Evolutionary conservation across 2,329 filamentous ascomycete species (phyloP), one percentile per base, ranked within the genome.

Genomic region (Tolypocladium amazonense): DNA sequence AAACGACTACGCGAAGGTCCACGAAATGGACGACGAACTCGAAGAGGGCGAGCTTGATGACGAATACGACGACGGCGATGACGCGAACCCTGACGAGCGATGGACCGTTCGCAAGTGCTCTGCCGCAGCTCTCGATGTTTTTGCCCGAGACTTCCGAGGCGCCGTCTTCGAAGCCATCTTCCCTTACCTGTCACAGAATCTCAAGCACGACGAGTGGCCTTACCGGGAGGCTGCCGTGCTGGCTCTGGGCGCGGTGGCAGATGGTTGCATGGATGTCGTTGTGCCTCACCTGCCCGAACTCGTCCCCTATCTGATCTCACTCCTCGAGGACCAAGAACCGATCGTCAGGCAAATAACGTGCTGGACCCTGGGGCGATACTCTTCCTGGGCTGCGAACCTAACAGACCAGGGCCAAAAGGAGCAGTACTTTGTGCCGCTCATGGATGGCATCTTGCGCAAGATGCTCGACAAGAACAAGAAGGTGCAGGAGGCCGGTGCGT

Each of bases 391-490:
- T 12, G 88, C 92, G 5, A 84, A 87, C 63, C 81, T 97, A 27
- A 76, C 83, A 30, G 85, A 88, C 56, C 81, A 81, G 20, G 76
- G 78, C 23, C 83, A 92, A 63, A 88, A 88, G 69, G 82, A 87
- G 57, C 83, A 85, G 60, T 97, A 85, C 73, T 99, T 99, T 68
- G 88, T 94, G 68, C 93, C 93, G 0, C 89, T 97, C 82, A 96
- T 99, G 92, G 93, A 96, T 64, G 94, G 93, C 7, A 92, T 99
- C 56, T 78, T 99, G 60, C 87, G 86, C 62, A 90, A 92, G 70
- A 99, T 99, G 94, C 80, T 99, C 55, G 94, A 99, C 75, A 87
- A 85, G 71, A 97, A 97, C 81, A 99, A 99, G 79, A 92, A 93
- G 72, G 94, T 99, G 0, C 94, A 99, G 72, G 93, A 97, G 74